A percentile compares a stretch with the other conserved stretches of the same genome.
Evolutionary conservation across 768 basidiomycete species (phyloP).

Genomic region (Russula olivacea): DNA sequence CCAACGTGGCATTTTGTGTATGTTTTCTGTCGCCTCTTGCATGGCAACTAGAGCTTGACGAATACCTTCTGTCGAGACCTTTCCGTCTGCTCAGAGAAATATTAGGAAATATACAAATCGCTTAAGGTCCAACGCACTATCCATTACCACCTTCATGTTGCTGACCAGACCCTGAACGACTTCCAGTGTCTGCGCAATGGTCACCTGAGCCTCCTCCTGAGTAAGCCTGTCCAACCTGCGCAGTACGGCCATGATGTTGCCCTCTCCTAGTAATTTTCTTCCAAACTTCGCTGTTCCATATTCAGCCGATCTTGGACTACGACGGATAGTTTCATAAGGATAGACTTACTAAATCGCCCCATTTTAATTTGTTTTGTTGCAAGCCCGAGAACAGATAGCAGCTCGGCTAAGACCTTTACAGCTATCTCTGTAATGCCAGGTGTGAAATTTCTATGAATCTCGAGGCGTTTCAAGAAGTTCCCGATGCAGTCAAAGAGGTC

Average conservation of each 20-base stretch:
- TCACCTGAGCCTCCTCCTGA: neutral
- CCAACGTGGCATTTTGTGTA: neutral
- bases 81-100: neutral
- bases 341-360: constrained; percentile 1
- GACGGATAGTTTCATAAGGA: neutral
- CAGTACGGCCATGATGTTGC: neutral
- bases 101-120: neutral
- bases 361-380: constrained; percentile 1
- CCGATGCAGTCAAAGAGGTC: constrained; percentile 1
- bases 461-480: neutral
- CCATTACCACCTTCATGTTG: neutral
- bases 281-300: neutral
- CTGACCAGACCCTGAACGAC: neutral
- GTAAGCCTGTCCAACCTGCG: constrained; percentile 9
- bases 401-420: neutral
- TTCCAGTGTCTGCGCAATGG: neutral
- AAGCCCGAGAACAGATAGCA: neutral
- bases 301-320: neutral
- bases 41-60: neutral
- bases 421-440: neutral
- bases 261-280: neutral
- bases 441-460: neutral
- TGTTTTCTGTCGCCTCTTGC: neutral
- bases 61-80: neutral
- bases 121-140: neutral